Conservation (phyloP, 108 stramenopile species). For the Epipyxis sp. region DNA sequence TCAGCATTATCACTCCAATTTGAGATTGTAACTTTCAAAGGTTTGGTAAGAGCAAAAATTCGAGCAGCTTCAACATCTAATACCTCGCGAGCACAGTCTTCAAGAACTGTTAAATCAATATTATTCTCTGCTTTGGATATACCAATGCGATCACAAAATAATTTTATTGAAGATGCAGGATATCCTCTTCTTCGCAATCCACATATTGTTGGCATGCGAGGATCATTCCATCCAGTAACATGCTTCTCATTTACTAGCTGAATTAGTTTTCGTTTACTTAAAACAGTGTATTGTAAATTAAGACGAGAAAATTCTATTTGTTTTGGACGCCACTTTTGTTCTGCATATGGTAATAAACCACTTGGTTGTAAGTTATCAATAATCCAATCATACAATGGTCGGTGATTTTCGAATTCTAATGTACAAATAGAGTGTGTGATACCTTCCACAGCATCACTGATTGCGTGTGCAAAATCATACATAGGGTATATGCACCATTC, state of each 20-base stretch:
- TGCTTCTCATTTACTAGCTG: conserved; percentile 70
- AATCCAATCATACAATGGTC: conserved; percentile 85
- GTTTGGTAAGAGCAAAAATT: conserved; percentile 74
- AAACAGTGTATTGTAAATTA: conserved; percentile 78
- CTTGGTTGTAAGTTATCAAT: conserved; percentile 67
- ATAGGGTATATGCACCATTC: conserved; percentile 87
- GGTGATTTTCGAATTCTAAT: conserved; percentile 85
- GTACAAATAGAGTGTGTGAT: conserved; percentile 86
- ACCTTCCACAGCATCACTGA: conserved; percentile 76
- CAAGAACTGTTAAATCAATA: conserved; percentile 72
- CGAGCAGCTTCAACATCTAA: conserved; percentile 72
- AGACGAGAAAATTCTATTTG: conserved; percentile 88
- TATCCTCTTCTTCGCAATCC: conserved; percentile 77
- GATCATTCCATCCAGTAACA: conserved; percentile 61
- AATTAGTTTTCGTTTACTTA: conserved; percentile 78
- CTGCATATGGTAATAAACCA: conserved; percentile 52
- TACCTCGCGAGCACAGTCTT: conserved; percentile 73
- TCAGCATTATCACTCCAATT: conserved; percentile 55
- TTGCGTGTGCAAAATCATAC: conserved; percentile 90
- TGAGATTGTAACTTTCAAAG: conserved; percentile 73
- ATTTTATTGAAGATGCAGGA: conserved; percentile 71
- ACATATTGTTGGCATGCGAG: conserved; percentile 61
- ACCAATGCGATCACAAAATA: conserved; percentile 82
- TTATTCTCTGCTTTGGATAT: conserved; percentile 81
- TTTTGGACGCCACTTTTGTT: conserved; percentile 44